A percentile compares a stretch with the other conserved stretches of the same genome.
phyloP scores from a whole-genome alignment of 495 filamentous ascomycete species.

The Umbilicaria muhlenbergii region DNA sequence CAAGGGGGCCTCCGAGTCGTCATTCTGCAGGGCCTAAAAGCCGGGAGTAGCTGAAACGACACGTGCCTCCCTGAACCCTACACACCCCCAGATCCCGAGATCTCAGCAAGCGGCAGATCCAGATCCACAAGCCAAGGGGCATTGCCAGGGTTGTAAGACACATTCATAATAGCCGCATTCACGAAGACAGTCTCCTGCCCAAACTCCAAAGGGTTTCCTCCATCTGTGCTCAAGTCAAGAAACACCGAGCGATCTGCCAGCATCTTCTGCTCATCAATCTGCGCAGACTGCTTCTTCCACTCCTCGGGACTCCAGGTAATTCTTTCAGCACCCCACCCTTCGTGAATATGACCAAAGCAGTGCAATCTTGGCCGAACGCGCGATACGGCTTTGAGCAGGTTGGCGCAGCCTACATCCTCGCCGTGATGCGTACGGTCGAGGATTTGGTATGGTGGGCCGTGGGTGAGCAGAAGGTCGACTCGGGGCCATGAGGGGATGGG shows the following conservation, averaged over 20 bases:
- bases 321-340: conserved; percentile 53
- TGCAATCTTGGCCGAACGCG: conserved; percentile 34
- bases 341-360: conserved; percentile 50
- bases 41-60: too few species aligned
- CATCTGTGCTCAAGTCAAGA: conserved; percentile 25
- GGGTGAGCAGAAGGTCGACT: conserved; percentile 56
- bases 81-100: too few species aligned
- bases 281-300: conserved; percentile 4
- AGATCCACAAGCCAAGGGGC: conserved; percentile 51
- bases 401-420: conserved; percentile 30
- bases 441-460: conserved; percentile 50
- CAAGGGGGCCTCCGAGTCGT: too few species aligned
- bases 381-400: conserved; percentile 27
- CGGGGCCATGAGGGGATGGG: conserved; percentile 26
- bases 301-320: conserved; percentile 35
- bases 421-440: conserved; percentile 30
- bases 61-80: too few species aligned
- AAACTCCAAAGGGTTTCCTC: conserved; percentile 19
- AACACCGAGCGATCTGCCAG: conserved; percentile 25
- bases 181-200: conserved; percentile 54
- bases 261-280: conserved; percentile 17
- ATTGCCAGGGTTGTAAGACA: conserved; percentile 33
- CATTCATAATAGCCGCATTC: conserved; percentile 49
- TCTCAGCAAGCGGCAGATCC: conserved; percentile 27
- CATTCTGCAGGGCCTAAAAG: too few species aligned